phyloP scores from a whole-genome alignment of 2,329 filamentous ascomycete species.

The Phaeosphaeriaceae sp. region DNA sequence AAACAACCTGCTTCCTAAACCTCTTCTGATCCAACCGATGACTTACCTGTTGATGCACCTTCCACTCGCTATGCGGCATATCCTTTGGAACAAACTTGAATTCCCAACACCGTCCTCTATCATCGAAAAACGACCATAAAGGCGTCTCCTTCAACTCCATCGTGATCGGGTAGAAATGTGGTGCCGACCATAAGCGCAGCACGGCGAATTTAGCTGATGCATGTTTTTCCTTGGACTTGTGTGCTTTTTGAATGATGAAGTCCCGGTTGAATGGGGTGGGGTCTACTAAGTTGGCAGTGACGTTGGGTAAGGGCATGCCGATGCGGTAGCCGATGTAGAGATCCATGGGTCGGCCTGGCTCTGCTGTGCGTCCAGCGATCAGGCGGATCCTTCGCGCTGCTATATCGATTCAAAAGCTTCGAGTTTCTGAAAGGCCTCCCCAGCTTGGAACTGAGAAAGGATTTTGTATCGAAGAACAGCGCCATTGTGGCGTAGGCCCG shows the following conservation, averaged over 20 bases:
- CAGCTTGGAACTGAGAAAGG: slow-evolving; percentile 47
- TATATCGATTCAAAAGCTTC: slow-evolving; percentile 49
- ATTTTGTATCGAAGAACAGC: slow-evolving; percentile 27
- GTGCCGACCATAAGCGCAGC: slow-evolving; percentile 56
- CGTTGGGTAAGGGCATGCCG: slow-evolving; percentile 21
- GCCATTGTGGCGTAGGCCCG: slow-evolving; percentile 28
- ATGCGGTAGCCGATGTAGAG: slow-evolving; percentile 54
- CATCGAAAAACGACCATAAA: slow-evolving; percentile 51
- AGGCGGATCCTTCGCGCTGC: slow-evolving; percentile 48
- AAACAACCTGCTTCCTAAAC: slow-evolving; percentile 48
- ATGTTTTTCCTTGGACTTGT: slow-evolving; percentile 32
- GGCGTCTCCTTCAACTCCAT: slow-evolving; percentile 47
- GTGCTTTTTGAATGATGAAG: slow-evolving; percentile 42
- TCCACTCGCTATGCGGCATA: slow-evolving; percentile 53
- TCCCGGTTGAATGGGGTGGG: slow-evolving; percentile 40
- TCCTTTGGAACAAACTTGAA: slow-evolving; percentile 59
- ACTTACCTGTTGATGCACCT: slow-evolving; percentile 50
- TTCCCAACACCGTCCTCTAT: slow-evolving; percentile 52
- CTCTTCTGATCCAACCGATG: slow-evolving; percentile 37
- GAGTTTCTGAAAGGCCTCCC: slow-evolving; percentile 47
- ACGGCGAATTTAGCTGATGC: slow-evolving; percentile 50
- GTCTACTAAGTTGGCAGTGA: slow-evolving; percentile 39
- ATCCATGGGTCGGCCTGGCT: slow-evolving; percentile 48
- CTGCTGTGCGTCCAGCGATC: slow-evolving; percentile 47
- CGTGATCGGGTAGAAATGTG: slow-evolving; percentile 59